phyloP scores from a whole-genome alignment of 2,329 filamentous ascomycete genomes.

The Ascochyta viciae-villosae region DNA sequence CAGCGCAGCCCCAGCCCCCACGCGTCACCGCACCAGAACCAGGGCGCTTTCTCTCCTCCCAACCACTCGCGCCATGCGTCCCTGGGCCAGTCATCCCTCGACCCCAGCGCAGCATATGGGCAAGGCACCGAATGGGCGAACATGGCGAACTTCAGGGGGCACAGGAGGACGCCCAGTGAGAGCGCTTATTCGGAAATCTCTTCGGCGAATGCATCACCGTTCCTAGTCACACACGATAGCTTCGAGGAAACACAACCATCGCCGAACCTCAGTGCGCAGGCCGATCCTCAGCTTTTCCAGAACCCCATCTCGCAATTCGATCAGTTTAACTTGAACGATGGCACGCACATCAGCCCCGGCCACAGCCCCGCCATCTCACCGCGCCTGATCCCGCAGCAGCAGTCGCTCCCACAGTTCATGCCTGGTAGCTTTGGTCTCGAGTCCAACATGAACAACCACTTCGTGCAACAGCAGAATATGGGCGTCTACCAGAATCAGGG shows the following conservation, averaged over 20 bases:
- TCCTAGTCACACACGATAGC: slow-evolving; percentile 76
- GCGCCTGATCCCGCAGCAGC: slow-evolving; percentile 72
- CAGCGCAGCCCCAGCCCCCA: slow-evolving; percentile 62
- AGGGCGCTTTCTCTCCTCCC: slow-evolving; percentile 60
- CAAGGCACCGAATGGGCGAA: slow-evolving; percentile 66
- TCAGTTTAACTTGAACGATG: slow-evolving; percentile 72
- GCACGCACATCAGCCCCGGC: slow-evolving; percentile 63
- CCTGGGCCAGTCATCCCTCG: slow-evolving; percentile 57
- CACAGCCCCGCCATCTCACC: slow-evolving; percentile 76
- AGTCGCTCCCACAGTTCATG: slow-evolving; percentile 57
- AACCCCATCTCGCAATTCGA: slow-evolving; percentile 76
- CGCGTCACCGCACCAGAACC: slow-evolving; percentile 61
- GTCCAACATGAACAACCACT: slow-evolving; percentile 57
- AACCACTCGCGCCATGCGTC: slow-evolving; percentile 62
- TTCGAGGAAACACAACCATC: slow-evolving; percentile 83
- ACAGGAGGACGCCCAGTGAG: slow-evolving; percentile 86
- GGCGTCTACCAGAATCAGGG: slow-evolving; percentile 59
- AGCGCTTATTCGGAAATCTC: slow-evolving; percentile 79
- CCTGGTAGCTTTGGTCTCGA: slow-evolving; percentile 57
- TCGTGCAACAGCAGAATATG: slow-evolving; percentile 54
- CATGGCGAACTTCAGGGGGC: slow-evolving; percentile 73
- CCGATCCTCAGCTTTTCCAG: slow-evolving; percentile 76
- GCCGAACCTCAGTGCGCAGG: slow-evolving; percentile 75
- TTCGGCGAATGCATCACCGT: slow-evolving; percentile 83
- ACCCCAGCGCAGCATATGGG: slow-evolving; percentile 67